Percentiles rank a stretch among this genome's conserved stretches.
Conservation (phyloP, 1,284 basidiomycete genomes). For the Coniferiporia weirii region DNA sequence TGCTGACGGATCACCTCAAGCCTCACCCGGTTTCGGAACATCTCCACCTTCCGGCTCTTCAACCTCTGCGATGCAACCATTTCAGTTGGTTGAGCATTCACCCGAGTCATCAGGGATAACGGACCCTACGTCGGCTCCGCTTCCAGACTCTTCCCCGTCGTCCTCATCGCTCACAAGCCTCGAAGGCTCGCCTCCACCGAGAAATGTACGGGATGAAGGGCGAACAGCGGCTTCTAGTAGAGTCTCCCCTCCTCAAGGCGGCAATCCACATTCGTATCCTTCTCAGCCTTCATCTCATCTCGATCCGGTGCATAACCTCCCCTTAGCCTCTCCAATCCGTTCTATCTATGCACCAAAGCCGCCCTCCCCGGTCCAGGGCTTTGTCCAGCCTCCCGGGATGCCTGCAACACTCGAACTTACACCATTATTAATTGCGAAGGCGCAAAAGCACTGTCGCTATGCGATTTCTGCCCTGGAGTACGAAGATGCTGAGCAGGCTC, state of each 20-base stretch:
- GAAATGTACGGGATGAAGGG: background rate
- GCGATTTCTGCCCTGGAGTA: conserved; percentile 91
- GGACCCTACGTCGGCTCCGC: conserved; percentile 11
- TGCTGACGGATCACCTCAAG: conserved; percentile 27
- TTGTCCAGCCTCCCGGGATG: conserved; percentile 14
- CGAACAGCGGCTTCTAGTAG: conserved; percentile 2
- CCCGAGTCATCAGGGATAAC: background rate
- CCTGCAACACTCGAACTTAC: conserved; percentile 45
- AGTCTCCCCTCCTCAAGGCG: background rate
- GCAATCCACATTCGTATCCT: background rate
- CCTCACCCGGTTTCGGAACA: conserved; percentile 26
- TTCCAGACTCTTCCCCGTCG: conserved; percentile 21
- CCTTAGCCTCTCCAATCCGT: background rate
- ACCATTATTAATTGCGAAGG: conserved; percentile 57
- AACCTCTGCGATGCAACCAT: background rate
- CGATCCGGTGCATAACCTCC: background rate
- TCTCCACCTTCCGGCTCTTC: conserved; percentile 8
- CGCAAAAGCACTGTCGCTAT: conserved; percentile 86
- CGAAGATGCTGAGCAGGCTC: conserved; percentile 82
- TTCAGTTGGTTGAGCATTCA: background rate
- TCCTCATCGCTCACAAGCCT: conserved; percentile 7
- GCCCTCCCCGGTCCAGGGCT: conserved; percentile 3
- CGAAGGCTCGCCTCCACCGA: conserved; percentile 6
- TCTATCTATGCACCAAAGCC: background rate
- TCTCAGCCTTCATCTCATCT: conserved; percentile 1